Base-by-base conservation (phyloP, 169 alveolate genomes). In the Neospora caninum region DNA sequence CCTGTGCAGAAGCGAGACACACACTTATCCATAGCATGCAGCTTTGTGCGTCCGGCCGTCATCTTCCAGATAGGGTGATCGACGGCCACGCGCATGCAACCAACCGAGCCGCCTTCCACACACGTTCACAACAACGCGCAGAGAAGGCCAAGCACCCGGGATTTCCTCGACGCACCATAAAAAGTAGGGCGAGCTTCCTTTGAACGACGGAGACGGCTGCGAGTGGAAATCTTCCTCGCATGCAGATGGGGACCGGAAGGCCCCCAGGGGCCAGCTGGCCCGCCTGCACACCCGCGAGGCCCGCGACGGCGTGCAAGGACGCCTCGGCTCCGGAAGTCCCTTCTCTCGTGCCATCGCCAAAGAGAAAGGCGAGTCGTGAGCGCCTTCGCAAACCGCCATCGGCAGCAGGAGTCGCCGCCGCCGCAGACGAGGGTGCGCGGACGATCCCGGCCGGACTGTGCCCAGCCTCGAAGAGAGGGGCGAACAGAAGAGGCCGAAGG, bases 171-270 rank as follows among this genome's bases (percentile, higher is more conserved):
- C 86, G 39, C n/a, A 78, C 86, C 86, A 78, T 78, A n/a, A 78
- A 78, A 43, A 78, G 86, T 0, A 78, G 86, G 20, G 86, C 86
- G 29, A 78, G 86, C 42, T 78, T 78, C 27, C 20, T 78, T n/a
- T 78, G 86, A 2, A 78, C 1, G 49, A n/a, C 4, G 43, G 86
- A 20, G 86, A 78, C 86, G 45, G 86, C 86, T 25, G 86, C 41
- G 29, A 78, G 39, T 16, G 86, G 31, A 22, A 78, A 78, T n/a
- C 86, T 13, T 20, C 86, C 86, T 4, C 45, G 39, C 86, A 78
- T 78, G 45, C 86, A 78, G 39, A 78, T 78, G 45, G 86, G 86
- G 49, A 78, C 86, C 10, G 86, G 86, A 16, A 78, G 29, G 42
- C n/a, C 86, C 10, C 86, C 73, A 64, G 73, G 73, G 31, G 73